Conservation (phyloP, 768 basidiomycete genomes). For the Pleurotus ostreatus region DNA sequence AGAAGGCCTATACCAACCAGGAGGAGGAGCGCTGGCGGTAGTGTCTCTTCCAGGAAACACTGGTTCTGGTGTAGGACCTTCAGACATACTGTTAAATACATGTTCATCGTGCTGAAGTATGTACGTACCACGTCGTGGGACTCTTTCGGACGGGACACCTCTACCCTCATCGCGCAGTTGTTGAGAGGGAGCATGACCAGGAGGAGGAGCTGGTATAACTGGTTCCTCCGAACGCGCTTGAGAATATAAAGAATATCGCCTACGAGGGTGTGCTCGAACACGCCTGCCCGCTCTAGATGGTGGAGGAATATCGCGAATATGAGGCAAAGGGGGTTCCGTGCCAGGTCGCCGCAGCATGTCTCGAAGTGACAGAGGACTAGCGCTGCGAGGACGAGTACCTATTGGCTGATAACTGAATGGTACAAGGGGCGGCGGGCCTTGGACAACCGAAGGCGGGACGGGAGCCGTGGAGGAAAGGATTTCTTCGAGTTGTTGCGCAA, state of each 20-base stretch:
- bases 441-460: conserved; percentile 33
- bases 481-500: conserved; percentile 59
- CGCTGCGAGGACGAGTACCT: conserved; percentile 27
- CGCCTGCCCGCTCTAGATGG: not conserved
- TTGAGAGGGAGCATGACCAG: not conserved
- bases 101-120: not conserved
- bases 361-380: conserved; percentile 30
- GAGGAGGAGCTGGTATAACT: not conserved
- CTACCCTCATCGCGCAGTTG: not conserved
- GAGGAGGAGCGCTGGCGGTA: too few relatives aligned
- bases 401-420: conserved; percentile 54
- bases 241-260: not conserved
- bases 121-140: not conserved
- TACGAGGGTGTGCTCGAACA: not conserved
- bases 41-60: conserved; percentile 11
- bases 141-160: not conserved
- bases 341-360: conserved; percentile 22
- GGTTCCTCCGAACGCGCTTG: conserved; percentile 3
- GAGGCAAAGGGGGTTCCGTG: conserved; percentile 21
- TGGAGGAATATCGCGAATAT: not conserved
- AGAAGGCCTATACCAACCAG: conserved; percentile 8
- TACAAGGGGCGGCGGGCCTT: conserved; percentile 47
- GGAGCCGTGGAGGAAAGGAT: conserved; percentile 47
- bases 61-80: conserved; percentile 19
- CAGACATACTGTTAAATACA: not conserved